phyloP scores from a whole-genome alignment of 495 filamentous ascomycete genomes.

The Eremomyces bilateralis region DNA sequence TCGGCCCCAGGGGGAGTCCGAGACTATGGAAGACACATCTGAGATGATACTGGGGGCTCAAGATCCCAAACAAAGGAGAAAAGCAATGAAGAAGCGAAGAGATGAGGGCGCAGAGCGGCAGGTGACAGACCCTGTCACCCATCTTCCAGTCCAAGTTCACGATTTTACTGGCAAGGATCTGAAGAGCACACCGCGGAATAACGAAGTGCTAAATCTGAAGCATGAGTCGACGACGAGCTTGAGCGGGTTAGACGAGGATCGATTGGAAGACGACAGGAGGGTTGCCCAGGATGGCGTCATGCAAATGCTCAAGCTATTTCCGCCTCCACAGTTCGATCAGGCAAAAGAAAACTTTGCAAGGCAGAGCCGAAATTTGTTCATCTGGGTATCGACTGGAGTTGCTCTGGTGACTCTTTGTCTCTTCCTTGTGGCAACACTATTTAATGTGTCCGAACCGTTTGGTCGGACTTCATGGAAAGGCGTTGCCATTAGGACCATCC shows the following conservation, averaged over 20 bases:
- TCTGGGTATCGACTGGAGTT: slow-evolving; percentile 23
- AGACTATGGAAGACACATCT: slow-evolving; percentile 28
- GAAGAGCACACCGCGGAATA: slow-evolving; percentile 30
- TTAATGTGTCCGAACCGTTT: neutral
- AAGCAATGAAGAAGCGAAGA: slow-evolving; percentile 27
- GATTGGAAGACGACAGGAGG: slow-evolving; percentile 26
- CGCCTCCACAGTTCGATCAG: slow-evolving; percentile 33
- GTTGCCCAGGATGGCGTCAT: slow-evolving; percentile 22
- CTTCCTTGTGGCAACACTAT: neutral
- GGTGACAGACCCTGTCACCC: slow-evolving; percentile 54
- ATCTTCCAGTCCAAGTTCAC: slow-evolving; percentile 40
- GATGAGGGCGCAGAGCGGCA: slow-evolving; percentile 30
- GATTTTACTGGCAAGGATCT: slow-evolving; percentile 40
- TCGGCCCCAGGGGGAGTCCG: slow-evolving; percentile 16
- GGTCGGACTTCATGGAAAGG: neutral
- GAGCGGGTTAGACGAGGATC: slow-evolving; percentile 24
- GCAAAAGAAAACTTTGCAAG: slow-evolving; percentile 25
- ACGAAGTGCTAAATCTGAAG: slow-evolving; percentile 22
- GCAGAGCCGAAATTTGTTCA: slow-evolving; percentile 23
- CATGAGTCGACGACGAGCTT: slow-evolving; percentile 24
- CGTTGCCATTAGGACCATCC: neutral
- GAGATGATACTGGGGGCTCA: slow-evolving; percentile 25
- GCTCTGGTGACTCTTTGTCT: slow-evolving; percentile 13
- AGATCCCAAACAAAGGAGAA: slow-evolving; percentile 35
- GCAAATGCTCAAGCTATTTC: slow-evolving; percentile 40